phyloP scores from a whole-genome alignment of 768 basidiomycete species.

The Psilocybe tampanensis region DNA sequence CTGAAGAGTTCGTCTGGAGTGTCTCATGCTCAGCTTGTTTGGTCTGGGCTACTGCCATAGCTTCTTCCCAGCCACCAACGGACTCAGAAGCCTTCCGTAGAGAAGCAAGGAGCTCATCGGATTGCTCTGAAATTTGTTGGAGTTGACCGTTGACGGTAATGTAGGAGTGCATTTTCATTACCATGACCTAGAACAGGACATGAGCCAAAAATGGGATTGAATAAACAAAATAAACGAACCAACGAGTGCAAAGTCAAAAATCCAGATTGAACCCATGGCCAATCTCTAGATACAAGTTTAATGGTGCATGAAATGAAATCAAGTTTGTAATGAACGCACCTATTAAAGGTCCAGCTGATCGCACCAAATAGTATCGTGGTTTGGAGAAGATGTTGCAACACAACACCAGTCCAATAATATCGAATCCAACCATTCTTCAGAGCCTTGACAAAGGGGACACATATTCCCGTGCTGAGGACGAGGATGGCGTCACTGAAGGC shows the following conservation, averaged over 20 bases:
- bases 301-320: background rate
- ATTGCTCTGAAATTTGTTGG: conserved; percentile 51
- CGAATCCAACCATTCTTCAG: conserved; percentile 77
- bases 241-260: conserved; percentile 87
- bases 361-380: conserved; percentile 69
- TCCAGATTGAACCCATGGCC: conserved; percentile 98
- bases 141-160: conserved; percentile 87
- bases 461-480: conserved; percentile 72
- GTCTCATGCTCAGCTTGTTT: conserved; percentile 44
- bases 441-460: conserved; percentile 83
- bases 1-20: conserved; percentile 2
- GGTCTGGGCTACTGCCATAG: conserved; percentile 50
- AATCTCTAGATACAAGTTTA: conserved; percentile 53
- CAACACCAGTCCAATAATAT: conserved; percentile 76
- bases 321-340: conserved; percentile 39
- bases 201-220: background rate
- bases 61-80: conserved; percentile 71
- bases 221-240: conserved; percentile 38
- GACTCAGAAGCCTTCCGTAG: conserved; percentile 50
- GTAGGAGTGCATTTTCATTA: conserved; percentile 98
- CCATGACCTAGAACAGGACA: conserved; percentile 58
- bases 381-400: conserved; percentile 84
- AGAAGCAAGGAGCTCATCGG: conserved; percentile 41
- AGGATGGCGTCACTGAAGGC: conserved; percentile 85
- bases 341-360: conserved; percentile 89